These are phyloP conservation scores for Phialocephala sp. DNA, from an alignment of 2,329 filamentous ascomycete genomes.

Conservation along the genomic window DNA sequence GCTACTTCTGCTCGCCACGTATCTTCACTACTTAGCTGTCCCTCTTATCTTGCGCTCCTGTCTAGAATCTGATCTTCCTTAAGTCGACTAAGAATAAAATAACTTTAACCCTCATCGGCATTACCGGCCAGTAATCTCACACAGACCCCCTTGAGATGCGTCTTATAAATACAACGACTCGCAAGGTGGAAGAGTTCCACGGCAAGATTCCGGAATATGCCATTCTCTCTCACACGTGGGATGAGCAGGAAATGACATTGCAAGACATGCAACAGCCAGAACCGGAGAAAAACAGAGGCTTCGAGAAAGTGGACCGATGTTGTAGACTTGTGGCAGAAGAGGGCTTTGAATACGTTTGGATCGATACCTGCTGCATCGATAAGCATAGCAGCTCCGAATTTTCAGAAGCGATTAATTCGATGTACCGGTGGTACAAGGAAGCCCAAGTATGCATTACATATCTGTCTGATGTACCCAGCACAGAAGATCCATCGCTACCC, in stretches of 20 bases:
- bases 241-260: neutral
- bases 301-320: neutral
- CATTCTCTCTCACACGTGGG: slow-evolving; percentile 7
- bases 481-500: too few relatives aligned
- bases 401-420: slow-evolving; percentile 28
- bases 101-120: too few relatives aligned
- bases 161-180: neutral
- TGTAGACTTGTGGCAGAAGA: slow-evolving; percentile 7
- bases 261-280: neutral
- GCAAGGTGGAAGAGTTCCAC: neutral
- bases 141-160: neutral
- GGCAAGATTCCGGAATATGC: neutral
- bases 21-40: too few relatives aligned
- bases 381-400: slow-evolving; percentile 28
- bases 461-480: neutral
- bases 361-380: slow-evolving; percentile 34
- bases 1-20: too few relatives aligned
- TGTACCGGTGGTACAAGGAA: slow-evolving; percentile 20
- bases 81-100: too few relatives aligned
- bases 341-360: slow-evolving; percentile 29
- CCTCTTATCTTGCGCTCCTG: too few relatives aligned
- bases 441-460: neutral
- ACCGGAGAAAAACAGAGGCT: too few relatives aligned
- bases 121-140: too few relatives aligned
- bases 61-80: too few relatives aligned